These are phyloP conservation scores for Backusella australiensis DNA, from an alignment of 192 early-diverging fungal species.

Conservation along the genomic window DNA sequence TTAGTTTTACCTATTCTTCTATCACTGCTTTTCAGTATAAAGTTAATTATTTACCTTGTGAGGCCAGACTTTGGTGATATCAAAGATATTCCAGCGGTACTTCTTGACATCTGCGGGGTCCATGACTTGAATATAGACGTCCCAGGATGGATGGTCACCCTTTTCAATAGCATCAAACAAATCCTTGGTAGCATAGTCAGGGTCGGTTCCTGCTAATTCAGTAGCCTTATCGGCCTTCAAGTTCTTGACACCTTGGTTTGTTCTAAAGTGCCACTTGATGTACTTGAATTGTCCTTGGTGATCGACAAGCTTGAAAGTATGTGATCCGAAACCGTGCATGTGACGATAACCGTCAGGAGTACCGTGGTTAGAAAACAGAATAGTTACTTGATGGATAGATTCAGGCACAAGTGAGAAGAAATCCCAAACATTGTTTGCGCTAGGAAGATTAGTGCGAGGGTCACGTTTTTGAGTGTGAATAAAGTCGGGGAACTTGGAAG, in stretches of 20 bases:
- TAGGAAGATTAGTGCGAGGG: conserved; percentile 69
- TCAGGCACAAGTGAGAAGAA: conserved; percentile 77
- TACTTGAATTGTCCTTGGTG: conserved; percentile 61
- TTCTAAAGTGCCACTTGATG: conserved; percentile 86
- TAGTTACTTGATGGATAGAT: conserved; percentile 76
- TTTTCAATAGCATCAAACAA: conserved; percentile 70
- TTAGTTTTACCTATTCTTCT: background rate
- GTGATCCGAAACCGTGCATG: conserved; percentile 84
- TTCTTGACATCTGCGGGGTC: conserved; percentile 64
- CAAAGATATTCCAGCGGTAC: conserved; percentile 73
- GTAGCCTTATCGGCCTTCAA: conserved; percentile 60
- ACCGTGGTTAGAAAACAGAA: conserved; percentile 81
- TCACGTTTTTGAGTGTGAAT: conserved; percentile 85
- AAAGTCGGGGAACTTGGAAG: conserved; percentile 78
- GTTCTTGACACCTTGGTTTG: conserved; percentile 77
- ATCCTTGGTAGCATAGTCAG: conserved; percentile 73
- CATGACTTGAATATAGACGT: conserved; percentile 72
- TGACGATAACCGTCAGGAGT: conserved; percentile 74
- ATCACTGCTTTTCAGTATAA: background rate
- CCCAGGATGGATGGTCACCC: conserved; percentile 72
- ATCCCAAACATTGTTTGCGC: conserved; percentile 73
- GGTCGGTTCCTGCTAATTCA: conserved; percentile 56
- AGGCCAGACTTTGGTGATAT: conserved; percentile 82
- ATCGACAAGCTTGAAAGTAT: conserved; percentile 76
- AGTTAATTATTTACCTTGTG: conserved; percentile 46